These are phyloP conservation scores for Flaveria trinervia DNA, from an alignment of 129 eudicot genomes.

Conservation along the genomic window DNA sequence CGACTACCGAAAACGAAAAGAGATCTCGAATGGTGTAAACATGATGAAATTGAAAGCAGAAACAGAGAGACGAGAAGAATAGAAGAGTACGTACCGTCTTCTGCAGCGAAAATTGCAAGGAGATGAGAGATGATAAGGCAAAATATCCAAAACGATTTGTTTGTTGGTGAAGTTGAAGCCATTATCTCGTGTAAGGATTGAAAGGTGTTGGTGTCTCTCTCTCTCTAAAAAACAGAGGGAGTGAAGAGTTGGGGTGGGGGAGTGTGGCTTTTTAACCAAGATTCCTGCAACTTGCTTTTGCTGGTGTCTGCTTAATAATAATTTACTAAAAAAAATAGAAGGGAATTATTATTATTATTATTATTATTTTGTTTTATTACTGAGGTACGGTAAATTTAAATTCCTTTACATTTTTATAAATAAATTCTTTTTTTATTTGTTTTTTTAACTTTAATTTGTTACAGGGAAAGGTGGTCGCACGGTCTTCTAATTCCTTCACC, in stretches of 20 bases:
- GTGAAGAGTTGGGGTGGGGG: conserved; percentile 16
- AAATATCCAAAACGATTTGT: conserved; percentile 17
- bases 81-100: conserved; percentile 33
- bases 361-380: neutral
- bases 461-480: conserved; percentile 20
- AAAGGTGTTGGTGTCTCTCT: neutral
- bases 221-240: conserved; percentile 33
- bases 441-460: conserved; percentile 1
- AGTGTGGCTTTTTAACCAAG: conserved; percentile 36
- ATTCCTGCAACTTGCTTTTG: conserved; percentile 25
- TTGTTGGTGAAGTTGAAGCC: conserved; percentile 17
- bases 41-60: neutral
- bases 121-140: conserved; percentile 22
- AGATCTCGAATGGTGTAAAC: neutral
- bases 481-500: conserved; percentile 24
- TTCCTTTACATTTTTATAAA: conserved; percentile 23
- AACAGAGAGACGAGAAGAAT: neutral
- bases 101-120: conserved; percentile 28
- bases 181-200: neutral
- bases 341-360: conserved; percentile 4
- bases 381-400: conserved; percentile 27
- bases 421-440: neutral
- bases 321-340: conserved; percentile 6
- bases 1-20: neutral
- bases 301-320: conserved; percentile 20